These are phyloP conservation scores for Ascochyta pisi DNA, from an alignment of 2,329 filamentous ascomycete genomes.

Conservation along the genomic window DNA sequence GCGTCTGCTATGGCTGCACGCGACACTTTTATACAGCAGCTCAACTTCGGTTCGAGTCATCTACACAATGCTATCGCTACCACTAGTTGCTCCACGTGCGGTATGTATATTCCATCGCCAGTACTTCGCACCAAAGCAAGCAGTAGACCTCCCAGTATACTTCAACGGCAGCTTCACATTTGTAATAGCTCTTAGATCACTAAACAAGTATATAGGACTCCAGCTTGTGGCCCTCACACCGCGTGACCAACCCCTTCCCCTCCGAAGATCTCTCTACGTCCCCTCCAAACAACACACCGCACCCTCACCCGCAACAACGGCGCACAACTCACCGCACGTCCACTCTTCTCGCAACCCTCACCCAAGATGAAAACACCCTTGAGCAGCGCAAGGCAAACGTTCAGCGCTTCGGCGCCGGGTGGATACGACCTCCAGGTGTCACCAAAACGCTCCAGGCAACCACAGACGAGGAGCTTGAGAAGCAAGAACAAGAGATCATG, in stretches of 20 bases:
- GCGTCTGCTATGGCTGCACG: constrained; percentile 7
- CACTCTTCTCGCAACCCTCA: constrained; percentile 71
- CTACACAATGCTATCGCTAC: constrained; percentile 33
- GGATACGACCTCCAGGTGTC: constrained; percentile 89
- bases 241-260: constrained; percentile 25
- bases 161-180: background rate
- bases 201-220: constrained; percentile 33
- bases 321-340: constrained; percentile 56
- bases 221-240: constrained; percentile 41
- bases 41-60: background rate
- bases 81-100: constrained; percentile 34
- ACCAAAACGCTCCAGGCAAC: constrained; percentile 88
- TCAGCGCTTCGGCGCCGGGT: constrained; percentile 83
- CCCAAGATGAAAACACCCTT: constrained; percentile 78
- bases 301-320: constrained; percentile 25
- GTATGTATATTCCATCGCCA: constrained; percentile 15
- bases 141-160: background rate
- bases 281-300: constrained; percentile 23
- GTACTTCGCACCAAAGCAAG: background rate
- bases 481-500: constrained; percentile 82
- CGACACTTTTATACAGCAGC: constrained; percentile 1
- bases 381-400: constrained; percentile 81
- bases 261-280: constrained; percentile 28
- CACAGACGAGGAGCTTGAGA: constrained; percentile 87
- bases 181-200: background rate